Percentiles rank a stretch among this genome's conserved stretches.
These are phyloP conservation scores for Chalciporus sp. DNA, from an alignment of 1,284 basidiomycete genomes.

Conservation along the genomic window DNA sequence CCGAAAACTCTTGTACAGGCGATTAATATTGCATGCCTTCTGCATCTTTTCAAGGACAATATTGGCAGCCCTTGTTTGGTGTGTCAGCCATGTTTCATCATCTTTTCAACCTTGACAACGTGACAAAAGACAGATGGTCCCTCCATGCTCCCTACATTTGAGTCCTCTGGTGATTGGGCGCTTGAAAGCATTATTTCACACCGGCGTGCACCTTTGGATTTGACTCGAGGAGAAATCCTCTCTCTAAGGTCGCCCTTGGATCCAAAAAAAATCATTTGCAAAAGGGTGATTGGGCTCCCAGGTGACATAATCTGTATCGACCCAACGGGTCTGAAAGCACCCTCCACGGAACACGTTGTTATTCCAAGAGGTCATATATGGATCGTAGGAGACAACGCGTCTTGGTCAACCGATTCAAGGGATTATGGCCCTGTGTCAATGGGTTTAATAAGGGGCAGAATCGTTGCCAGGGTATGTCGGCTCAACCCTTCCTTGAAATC, in stretches of 20 bases:
- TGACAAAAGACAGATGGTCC: slow-evolving; percentile 60
- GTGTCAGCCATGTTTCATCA: slow-evolving; percentile 12
- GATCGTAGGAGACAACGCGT: slow-evolving; percentile 90
- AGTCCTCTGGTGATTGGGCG: slow-evolving; percentile 57
- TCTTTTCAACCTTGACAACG: not conserved
- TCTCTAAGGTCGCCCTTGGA: slow-evolving; percentile 77
- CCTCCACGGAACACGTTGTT: slow-evolving; percentile 68
- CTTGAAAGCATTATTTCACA: slow-evolving; percentile 64
- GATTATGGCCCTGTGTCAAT: slow-evolving; percentile 91
- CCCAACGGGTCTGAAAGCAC: slow-evolving; percentile 64
- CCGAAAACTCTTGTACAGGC: slow-evolving; percentile 35
- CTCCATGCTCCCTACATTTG: slow-evolving; percentile 90
- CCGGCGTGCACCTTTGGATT: slow-evolving; percentile 51
- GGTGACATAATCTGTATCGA: slow-evolving; percentile 92
- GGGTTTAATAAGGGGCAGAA: slow-evolving; percentile 76
- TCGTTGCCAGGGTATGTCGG: slow-evolving; percentile 71
- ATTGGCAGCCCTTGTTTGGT: slow-evolving; percentile 59
- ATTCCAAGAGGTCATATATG: slow-evolving; percentile 89
- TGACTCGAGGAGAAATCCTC: slow-evolving; percentile 82
- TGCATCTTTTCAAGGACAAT: slow-evolving; percentile 63
- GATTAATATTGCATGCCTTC: slow-evolving; percentile 52
- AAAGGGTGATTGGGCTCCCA: slow-evolving; percentile 88
- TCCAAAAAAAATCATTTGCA: slow-evolving; percentile 78
- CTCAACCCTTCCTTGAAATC: not conserved
- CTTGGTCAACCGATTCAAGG: slow-evolving; percentile 84